These are phyloP conservation scores for Tetradesmus lagerheimii DNA, from an alignment of 139 green algal genomes.

Conservation along the genomic window DNA sequence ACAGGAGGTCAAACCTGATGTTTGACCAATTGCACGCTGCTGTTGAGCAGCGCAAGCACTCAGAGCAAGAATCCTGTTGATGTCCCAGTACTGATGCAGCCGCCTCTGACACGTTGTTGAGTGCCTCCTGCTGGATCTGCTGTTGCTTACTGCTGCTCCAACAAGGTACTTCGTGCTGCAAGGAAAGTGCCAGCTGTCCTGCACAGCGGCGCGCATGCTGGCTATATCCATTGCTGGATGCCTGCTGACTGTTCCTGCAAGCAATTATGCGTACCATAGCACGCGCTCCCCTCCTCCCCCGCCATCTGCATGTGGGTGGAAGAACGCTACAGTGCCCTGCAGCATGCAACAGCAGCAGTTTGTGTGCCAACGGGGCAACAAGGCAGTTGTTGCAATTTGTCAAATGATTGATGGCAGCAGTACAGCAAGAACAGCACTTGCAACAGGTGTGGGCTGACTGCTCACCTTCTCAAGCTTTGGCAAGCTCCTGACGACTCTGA, in stretches of 20 bases:
- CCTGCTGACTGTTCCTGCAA: not conserved
- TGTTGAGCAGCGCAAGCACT: not conserved
- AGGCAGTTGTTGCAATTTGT: not conserved
- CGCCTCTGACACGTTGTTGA: too few relatives aligned
- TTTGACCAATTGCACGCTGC: not conserved
- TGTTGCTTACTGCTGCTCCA: conserved; percentile 45
- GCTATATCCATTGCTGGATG: too few relatives aligned
- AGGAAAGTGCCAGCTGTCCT: not conserved
- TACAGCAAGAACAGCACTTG: not conserved
- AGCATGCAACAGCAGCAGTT: not conserved
- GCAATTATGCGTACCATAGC: conserved; percentile 83
- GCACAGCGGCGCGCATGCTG: conserved; percentile 50
- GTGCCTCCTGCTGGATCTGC: conserved; percentile 42
- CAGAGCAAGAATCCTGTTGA: not conserved
- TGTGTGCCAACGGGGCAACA: too few relatives aligned
- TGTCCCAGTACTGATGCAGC: not conserved
- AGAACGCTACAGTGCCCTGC: conserved; percentile 91
- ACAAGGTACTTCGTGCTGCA: not conserved
- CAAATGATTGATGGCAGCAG: not conserved
- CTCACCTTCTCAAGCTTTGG: not conserved
- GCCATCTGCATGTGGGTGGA: conserved; percentile 93
- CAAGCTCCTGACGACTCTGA: not conserved
- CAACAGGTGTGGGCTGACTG: too few relatives aligned
- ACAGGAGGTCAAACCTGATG: not conserved
- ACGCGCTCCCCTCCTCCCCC: conserved; percentile 96